Base-by-base conservation (phyloP, 73 alveolate species). In the Uronychia binucleata region DNA sequence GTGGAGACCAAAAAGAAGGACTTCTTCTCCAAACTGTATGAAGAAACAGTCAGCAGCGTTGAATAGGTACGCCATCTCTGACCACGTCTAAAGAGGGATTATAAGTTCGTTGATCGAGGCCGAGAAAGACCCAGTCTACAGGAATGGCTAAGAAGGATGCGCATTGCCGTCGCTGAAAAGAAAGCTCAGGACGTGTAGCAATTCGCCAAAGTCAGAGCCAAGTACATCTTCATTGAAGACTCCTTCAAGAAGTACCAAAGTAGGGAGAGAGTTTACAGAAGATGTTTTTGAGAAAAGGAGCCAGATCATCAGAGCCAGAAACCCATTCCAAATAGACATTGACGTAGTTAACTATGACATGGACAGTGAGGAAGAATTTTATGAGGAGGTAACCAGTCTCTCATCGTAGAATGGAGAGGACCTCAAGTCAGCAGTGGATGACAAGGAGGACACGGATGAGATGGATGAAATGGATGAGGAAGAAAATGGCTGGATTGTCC, bases 371-470 rank as follows among this genome's bases (percentile, higher is more conserved):
- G 95, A 89, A 80, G 95, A 89, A 34, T 84, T 84, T 81, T 81
- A 89, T 77, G 95, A 89, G 59, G 86, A 89, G n/a, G n/a, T n/a
- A n/a, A n/a, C n/a, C n/a, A n/a, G n/a, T n/a, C n/a, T n/a, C n/a
- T n/a, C n/a, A n/a, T n/a, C n/a, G n/a, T n/a, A n/a, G 82, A 85
- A 89, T 32, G 95, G 95, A 33, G 95, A 89, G 60, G 95, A 89
- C 29, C 59, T 88, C 14, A 30, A 32, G 58, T 26, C 32, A 28
- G 88, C 34, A 59, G 34, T n/a, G 31, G 92, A 86, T 11, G 90
- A 89, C 26, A 83, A 79, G 30, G 92, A 84, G 26, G 91, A 88
- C 26, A 74, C 28, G 1, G 85, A 25, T 13, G 84, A 31, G 0
- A 33, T 29, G 31, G 92, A 77, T 11, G 92, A 84, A 26, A 83